A percentile compares a stretch with the other conserved stretches of the same genome.
phyloP scores from a whole-genome alignment of 768 basidiomycete genomes.

The Royoungia palumana region DNA sequence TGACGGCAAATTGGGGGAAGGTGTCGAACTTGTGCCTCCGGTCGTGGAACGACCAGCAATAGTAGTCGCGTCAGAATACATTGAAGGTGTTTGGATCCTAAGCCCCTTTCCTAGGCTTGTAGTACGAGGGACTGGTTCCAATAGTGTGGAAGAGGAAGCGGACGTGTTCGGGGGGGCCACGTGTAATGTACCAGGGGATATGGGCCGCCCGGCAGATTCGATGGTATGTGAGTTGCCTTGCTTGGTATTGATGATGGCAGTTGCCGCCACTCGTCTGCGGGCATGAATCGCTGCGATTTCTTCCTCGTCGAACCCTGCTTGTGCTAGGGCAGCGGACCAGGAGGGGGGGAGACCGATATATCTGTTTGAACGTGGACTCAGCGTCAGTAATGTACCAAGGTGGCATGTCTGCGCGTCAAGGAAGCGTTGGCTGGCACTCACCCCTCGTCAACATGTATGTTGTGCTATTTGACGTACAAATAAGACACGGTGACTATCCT shows the following conservation, averaged over 20 bases:
- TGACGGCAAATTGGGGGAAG: constrained; percentile 19
- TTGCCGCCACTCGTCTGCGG: constrained; percentile 28
- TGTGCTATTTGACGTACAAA: constrained; percentile 45
- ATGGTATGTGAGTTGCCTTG: constrained; percentile 4
- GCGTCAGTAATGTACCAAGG: neutral
- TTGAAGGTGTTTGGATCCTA: constrained; percentile 11
- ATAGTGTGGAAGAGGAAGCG: constrained; percentile 13
- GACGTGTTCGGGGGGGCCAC: constrained; percentile 1
- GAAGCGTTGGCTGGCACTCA: constrained; percentile 30
- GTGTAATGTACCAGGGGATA: constrained; percentile 14
- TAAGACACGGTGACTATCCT: neutral
- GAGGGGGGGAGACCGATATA: constrained; percentile 69
- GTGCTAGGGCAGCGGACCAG: constrained; percentile 60
- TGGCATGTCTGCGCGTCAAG: neutral
- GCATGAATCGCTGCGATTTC: constrained; percentile 62
- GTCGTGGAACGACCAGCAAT: neutral
- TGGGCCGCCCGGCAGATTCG: constrained; percentile 5
- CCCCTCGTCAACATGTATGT: constrained; percentile 79
- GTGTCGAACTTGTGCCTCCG: constrained; percentile 1
- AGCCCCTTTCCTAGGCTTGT: constrained; percentile 18
- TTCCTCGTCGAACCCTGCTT: constrained; percentile 63
- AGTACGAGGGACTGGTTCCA: constrained; percentile 25
- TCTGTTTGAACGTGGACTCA: constrained; percentile 29
- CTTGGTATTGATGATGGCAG: neutral
- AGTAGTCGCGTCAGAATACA: constrained; percentile 5